Evolutionary conservation across 2,329 filamentous ascomycete genomes (phyloP), one percentile per base, ranked within the genome.

Genomic region (Thielaviopsis populi): DNA sequence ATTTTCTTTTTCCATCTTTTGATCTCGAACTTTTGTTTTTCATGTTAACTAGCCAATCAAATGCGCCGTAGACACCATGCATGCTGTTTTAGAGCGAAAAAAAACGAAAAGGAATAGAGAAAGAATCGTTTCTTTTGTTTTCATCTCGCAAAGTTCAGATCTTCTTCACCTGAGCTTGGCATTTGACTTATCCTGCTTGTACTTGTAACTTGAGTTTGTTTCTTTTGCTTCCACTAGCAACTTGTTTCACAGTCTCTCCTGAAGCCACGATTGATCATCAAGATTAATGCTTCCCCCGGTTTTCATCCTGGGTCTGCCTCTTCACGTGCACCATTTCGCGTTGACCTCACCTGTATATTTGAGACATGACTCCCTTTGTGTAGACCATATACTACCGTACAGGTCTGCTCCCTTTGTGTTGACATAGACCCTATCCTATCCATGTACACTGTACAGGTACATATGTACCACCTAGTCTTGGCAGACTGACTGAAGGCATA

Each of bases 161-260:
- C 50, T 54, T 30, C 50, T 54, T 54, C 50, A 22, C 50, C 50
- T 54, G 50, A 33, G 24, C 50, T 54, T 54, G 50, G 50, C 50
- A 13, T 24, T 15, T 54, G 22, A 24, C 50, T 54, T 54, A 54
- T 54, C 50, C 33, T 33, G 46, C 22, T 13, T 11, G n/a, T 50
- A 13, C 22, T 19, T 50, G 46, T 54, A 54, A 15, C 50, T 54
- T 33, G 50, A 17, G 4, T 33, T 33, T 15, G 24, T 54, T 54
- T 33, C 50, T 54, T 54, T 54, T 33, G 24, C 33, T 54, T 11
- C 17, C 50, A 27, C 7, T 24, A 30, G 7, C 13, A 8, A 6
- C 11, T 54, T 54, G 50, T 54, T 54, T 54, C 24, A 54, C 27
- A 54, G 50, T 33, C 27, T 54, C 24, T n/a, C 27, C 24, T 54